Conservation (phyloP, 805 yeast species). For the Wickerhamiella nectarea region DNA sequence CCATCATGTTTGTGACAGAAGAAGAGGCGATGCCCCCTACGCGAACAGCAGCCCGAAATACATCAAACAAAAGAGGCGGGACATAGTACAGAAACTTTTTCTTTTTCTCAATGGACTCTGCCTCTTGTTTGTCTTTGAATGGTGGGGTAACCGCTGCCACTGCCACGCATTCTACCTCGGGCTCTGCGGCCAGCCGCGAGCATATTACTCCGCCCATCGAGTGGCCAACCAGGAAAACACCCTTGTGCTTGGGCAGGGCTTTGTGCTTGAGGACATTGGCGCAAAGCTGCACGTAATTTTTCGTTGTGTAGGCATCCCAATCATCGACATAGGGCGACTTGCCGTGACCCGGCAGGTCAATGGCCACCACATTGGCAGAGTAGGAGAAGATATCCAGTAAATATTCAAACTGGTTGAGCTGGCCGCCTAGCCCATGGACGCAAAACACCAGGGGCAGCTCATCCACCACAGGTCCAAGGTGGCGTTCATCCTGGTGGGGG, state of each 20-base stretch:
- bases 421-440: slow-evolving; percentile 87
- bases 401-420: slow-evolving; percentile 69
- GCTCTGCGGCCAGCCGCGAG: slow-evolving; percentile 33
- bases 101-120: slow-evolving; percentile 10
- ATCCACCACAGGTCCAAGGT: neutral
- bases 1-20: slow-evolving; percentile 47
- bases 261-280: slow-evolving; percentile 14
- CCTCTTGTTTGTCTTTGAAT: neutral
- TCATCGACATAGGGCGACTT: slow-evolving; percentile 18
- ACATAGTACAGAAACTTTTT: slow-evolving; percentile 19
- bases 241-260: slow-evolving; percentile 45
- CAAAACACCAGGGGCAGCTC: slow-evolving; percentile 47
- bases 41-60: slow-evolving; percentile 46
- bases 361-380: slow-evolving; percentile 47
- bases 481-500: slow-evolving; percentile 3
- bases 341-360: slow-evolving; percentile 90
- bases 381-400: slow-evolving; percentile 48
- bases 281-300: slow-evolving; percentile 11
- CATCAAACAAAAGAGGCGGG: slow-evolving; percentile 34
- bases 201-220: slow-evolving; percentile 9
- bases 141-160: slow-evolving; percentile 5
- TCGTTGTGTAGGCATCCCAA: slow-evolving; percentile 25
- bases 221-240: slow-evolving; percentile 29
- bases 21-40: slow-evolving; percentile 45
- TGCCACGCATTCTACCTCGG: slow-evolving; percentile 11